A percentile compares a stretch with the other conserved stretches of the same genome.
Evolutionary conservation across 176 grass and related monocot genomes (phyloP).

Genomic region (Oryza meridionalis): DNA sequence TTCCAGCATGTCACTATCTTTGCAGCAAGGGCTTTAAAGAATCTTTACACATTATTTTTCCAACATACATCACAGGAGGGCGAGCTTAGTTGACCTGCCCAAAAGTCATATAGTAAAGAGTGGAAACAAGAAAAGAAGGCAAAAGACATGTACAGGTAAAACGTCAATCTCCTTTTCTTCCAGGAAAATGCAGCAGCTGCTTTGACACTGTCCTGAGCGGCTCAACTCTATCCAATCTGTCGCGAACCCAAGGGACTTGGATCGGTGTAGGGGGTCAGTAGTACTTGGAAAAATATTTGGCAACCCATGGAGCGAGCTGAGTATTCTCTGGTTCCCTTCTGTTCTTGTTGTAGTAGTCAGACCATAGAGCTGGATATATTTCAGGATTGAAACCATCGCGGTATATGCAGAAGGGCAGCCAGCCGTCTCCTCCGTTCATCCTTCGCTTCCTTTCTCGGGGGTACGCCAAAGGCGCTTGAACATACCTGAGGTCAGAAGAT

Average conservation of each 20-base stretch:
- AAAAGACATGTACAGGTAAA: conserved; percentile 60
- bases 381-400: conserved; percentile 69
- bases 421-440: conserved; percentile 70
- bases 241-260: background rate
- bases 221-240: conserved; percentile 25
- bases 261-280: conserved; percentile 33
- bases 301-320: conserved; percentile 89
- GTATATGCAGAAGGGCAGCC: conserved; percentile 92
- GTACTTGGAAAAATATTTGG: conserved; percentile 78
- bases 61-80: conserved; percentile 45
- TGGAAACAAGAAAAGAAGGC: conserved; percentile 22
- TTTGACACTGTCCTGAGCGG: conserved; percentile 29
- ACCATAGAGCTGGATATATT: conserved; percentile 82
- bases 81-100: conserved; percentile 46
- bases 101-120: conserved; percentile 37
- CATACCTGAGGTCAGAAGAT: conserved; percentile 53
- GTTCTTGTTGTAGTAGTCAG: conserved; percentile 81
- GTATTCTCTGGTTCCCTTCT: conserved; percentile 88
- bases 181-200: conserved; percentile 23
- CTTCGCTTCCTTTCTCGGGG: conserved; percentile 81
- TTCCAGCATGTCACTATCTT: conserved; percentile 45
- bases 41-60: conserved; percentile 60
- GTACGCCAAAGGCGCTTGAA: conserved; percentile 91
- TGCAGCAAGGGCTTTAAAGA: conserved; percentile 39
- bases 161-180: conserved; percentile 27